Percentiles rank a stretch among this genome's conserved stretches.
Evolutionary conservation across 2,329 filamentous ascomycete species (phyloP).

Genomic region (Calonectria crousiana): DNA sequence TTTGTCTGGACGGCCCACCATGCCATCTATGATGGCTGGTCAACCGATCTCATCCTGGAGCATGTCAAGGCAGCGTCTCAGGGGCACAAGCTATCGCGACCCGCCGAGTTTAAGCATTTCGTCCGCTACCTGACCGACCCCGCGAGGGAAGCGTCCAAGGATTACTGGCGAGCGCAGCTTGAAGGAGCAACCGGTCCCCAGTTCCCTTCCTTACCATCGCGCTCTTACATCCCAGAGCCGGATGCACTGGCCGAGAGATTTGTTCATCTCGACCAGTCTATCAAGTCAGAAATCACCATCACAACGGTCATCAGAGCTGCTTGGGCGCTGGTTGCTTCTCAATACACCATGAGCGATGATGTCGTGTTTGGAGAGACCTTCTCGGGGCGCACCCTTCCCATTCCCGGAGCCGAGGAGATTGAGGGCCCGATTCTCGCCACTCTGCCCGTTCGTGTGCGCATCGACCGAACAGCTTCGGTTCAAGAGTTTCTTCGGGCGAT

Average conservation of each 20-base stretch:
- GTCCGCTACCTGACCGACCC: constrained; percentile 37
- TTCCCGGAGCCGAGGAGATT: constrained; percentile 46
- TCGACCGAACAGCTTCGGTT: constrained; percentile 36
- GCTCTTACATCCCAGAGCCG: constrained; percentile 40
- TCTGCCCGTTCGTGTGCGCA: constrained; percentile 39
- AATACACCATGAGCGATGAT: constrained; percentile 44
- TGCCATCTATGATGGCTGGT: constrained; percentile 49
- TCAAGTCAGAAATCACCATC: constrained; percentile 38
- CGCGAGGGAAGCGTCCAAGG: constrained; percentile 33
- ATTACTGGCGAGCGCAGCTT: constrained; percentile 42
- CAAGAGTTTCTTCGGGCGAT: constrained; percentile 42
- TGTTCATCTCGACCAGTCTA: constrained; percentile 32
- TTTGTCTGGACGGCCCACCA: constrained; percentile 49
- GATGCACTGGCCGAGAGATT: constrained; percentile 35
- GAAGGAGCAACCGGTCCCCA: constrained; percentile 40
- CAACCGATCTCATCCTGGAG: constrained; percentile 40
- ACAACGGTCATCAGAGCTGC: constrained; percentile 43
- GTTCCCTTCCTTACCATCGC: constrained; percentile 40
- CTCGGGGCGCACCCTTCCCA: constrained; percentile 44
- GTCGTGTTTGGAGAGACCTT: constrained; percentile 48
- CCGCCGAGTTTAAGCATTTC: constrained; percentile 44
- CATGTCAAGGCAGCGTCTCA: constrained; percentile 38
- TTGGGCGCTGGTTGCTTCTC: constrained; percentile 45
- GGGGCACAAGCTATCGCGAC: constrained; percentile 31
- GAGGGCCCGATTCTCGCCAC: constrained; percentile 47